A percentile compares a stretch with the other conserved stretches of the same genome.
These are phyloP conservation scores for Chaetoceros tenuissimus DNA, from an alignment of 108 stramenopile genomes.

Conservation along the genomic window DNA sequence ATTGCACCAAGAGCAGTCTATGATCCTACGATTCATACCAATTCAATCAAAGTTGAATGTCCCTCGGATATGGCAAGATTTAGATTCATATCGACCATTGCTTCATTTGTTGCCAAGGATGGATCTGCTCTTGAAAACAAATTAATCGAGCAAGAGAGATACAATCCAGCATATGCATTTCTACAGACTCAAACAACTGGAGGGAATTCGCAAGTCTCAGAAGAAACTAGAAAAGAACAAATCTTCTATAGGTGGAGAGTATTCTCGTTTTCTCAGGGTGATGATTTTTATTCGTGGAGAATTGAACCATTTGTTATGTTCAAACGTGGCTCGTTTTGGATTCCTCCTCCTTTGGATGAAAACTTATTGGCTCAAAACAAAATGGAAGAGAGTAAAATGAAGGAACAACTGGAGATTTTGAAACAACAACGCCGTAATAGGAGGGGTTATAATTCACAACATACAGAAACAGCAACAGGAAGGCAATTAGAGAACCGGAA, in stretches of 20 bases:
- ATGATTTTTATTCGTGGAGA: conserved; percentile 41
- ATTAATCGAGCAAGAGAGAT: conserved; percentile 29
- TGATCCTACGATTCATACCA: conserved; percentile 30
- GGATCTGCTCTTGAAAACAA: conserved; percentile 37
- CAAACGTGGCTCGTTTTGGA: conserved; percentile 43
- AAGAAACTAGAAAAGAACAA: conserved; percentile 30
- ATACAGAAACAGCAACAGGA: conserved; percentile 36
- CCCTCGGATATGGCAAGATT: conserved; percentile 40
- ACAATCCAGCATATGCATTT: conserved; percentile 36
- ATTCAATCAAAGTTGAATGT: conserved; percentile 33
- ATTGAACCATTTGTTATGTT: conserved; percentile 63
- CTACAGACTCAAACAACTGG: conserved; percentile 12
- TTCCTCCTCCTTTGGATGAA: conserved; percentile 47
- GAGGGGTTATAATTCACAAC: conserved; percentile 4
- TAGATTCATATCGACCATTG: conserved; percentile 48
- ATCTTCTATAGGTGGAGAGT: conserved; percentile 73
- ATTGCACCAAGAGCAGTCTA: conserved; percentile 9
- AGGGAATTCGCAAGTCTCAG: conserved; percentile 8
- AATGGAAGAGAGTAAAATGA: conserved; percentile 21
- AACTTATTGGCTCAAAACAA: conserved; percentile 32
- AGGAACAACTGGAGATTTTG: conserved; percentile 18
- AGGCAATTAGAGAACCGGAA: conserved; percentile 47
- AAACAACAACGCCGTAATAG: conserved; percentile 36
- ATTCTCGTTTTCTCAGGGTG: conserved; percentile 61
- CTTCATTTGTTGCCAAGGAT: conserved; percentile 56